Percentiles rank a stretch among this genome's conserved stretches.
phyloP scores from a whole-genome alignment of 2,329 filamentous ascomycete species.

The Fusarium continuum region DNA sequence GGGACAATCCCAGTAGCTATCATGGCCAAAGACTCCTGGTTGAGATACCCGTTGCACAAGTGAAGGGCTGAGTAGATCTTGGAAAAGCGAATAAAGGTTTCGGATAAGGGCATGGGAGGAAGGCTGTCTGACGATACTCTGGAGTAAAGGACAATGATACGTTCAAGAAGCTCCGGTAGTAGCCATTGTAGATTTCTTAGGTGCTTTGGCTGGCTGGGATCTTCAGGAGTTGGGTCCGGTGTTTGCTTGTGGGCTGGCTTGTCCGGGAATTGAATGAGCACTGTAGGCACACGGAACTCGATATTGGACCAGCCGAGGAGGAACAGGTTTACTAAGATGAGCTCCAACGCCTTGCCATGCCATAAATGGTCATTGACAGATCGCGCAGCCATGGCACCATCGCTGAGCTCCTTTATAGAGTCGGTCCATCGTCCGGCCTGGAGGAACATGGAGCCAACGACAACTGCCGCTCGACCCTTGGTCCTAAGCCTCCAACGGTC shows the following conservation, averaged over 20 bases:
- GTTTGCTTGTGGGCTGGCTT: constrained; percentile 49
- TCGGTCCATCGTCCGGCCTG: constrained; percentile 91
- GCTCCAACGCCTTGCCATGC: constrained; percentile 94
- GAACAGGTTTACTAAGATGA: constrained; percentile 82
- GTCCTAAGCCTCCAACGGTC: constrained; percentile 84
- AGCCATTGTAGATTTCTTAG: constrained; percentile 64
- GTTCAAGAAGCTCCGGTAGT: constrained; percentile 78
- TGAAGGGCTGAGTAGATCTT: constrained; percentile 76
- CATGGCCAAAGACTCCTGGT: constrained; percentile 67
- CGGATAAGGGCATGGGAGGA: constrained; percentile 75
- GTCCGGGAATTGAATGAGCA: constrained; percentile 63
- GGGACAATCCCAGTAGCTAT: constrained; percentile 71
- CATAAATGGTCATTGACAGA: constrained; percentile 91
- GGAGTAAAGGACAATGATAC: constrained; percentile 77
- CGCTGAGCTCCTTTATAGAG: constrained; percentile 82
- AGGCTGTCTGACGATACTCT: constrained; percentile 75
- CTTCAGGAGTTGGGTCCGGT: constrained; percentile 43
- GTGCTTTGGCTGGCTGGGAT: constrained; percentile 60
- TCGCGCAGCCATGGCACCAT: constrained; percentile 80
- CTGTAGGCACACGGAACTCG: constrained; percentile 78
- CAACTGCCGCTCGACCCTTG: constrained; percentile 79
- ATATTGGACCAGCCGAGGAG: constrained; percentile 85
- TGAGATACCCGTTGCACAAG: constrained; percentile 69
- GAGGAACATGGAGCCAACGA: constrained; percentile 86
- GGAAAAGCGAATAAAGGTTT: constrained; percentile 77